phyloP scores from a whole-genome alignment of 192 early-diverging fungal species.

The Coemansia nantahalensis region DNA sequence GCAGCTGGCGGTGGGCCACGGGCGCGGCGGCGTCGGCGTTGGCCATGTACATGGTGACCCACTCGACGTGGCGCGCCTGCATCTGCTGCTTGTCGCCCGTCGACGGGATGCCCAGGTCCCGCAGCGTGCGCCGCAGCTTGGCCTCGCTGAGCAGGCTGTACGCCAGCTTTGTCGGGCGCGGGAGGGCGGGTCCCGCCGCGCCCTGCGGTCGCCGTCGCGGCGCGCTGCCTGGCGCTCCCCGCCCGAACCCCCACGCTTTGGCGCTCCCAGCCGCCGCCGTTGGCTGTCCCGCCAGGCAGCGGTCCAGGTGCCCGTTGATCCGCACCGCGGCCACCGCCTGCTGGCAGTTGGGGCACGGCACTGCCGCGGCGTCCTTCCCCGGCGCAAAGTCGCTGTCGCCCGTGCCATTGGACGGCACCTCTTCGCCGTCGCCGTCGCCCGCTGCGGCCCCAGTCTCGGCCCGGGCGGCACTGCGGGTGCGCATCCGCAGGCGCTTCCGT shows the following conservation, averaged over 20 bases:
- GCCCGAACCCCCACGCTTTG: no score
- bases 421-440: background rate
- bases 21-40: slow-evolving; percentile 45
- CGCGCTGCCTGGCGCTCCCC: no score
- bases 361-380: background rate
- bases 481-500: slow-evolving; percentile 26
- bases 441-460: no score
- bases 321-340: slow-evolving; percentile 14
- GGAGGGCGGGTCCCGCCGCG: slow-evolving; percentile 18
- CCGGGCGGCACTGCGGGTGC: slow-evolving; percentile 7
- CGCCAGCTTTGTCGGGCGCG: slow-evolving; percentile 50
- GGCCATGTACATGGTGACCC: slow-evolving; percentile 54
- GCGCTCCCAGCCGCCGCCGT: background rate
- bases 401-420: slow-evolving; percentile 6
- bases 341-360: slow-evolving; percentile 47
- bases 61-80: slow-evolving; percentile 50
- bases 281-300: slow-evolving; percentile 29
- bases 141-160: slow-evolving; percentile 50
- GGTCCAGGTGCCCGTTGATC: slow-evolving; percentile 52
- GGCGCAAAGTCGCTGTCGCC: background rate
- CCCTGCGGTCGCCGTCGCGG: no score
- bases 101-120: slow-evolving; percentile 44
- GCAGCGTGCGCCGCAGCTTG: slow-evolving; percentile 45
- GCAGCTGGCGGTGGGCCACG: slow-evolving; percentile 25
- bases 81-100: slow-evolving; percentile 51